These are phyloP conservation scores for Magnaporthiopsis rhizophila DNA, from an alignment of 2,329 filamentous ascomycete species.

Conservation along the genomic window DNA sequence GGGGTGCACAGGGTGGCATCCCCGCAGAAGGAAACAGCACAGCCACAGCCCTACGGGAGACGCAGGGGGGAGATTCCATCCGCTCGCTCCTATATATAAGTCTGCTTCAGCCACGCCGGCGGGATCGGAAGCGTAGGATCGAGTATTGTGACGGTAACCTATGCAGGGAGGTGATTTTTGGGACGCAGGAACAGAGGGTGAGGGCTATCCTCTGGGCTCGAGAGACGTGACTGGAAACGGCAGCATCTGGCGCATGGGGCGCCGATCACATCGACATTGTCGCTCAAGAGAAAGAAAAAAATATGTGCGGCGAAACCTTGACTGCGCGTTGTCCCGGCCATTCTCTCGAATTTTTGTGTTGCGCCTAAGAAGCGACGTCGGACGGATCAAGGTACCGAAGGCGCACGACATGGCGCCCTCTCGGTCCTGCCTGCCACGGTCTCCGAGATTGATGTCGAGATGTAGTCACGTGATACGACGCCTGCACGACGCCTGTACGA, in stretches of 20 bases:
- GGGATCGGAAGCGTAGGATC: neutral
- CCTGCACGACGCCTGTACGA: too few species aligned
- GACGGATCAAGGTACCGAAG: neutral
- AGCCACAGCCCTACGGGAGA: neutral
- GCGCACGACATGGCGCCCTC: too few species aligned
- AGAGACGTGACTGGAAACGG: neutral
- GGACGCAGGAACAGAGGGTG: neutral
- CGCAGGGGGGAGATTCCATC: neutral
- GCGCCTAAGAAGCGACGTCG: neutral
- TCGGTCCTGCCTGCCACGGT: too few species aligned
- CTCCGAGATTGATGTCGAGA: neutral
- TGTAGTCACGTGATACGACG: neutral
- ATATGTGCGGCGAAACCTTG: neutral
- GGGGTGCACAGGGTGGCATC: too few species aligned
- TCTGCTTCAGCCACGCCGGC: neutral
- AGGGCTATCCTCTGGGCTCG: neutral
- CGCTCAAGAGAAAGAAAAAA: neutral
- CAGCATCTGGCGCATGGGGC: neutral
- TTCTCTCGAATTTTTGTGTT: neutral
- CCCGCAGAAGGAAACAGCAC: neutral
- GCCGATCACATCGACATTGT: neutral
- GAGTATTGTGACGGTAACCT: neutral
- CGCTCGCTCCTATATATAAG: too few species aligned
- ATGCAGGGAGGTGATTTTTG: neutral
- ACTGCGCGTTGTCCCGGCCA: neutral